Evolutionary conservation across 805 yeast species (phyloP), one percentile per base, ranked within the genome.

Genomic region (Pichia eremophila): DNA sequence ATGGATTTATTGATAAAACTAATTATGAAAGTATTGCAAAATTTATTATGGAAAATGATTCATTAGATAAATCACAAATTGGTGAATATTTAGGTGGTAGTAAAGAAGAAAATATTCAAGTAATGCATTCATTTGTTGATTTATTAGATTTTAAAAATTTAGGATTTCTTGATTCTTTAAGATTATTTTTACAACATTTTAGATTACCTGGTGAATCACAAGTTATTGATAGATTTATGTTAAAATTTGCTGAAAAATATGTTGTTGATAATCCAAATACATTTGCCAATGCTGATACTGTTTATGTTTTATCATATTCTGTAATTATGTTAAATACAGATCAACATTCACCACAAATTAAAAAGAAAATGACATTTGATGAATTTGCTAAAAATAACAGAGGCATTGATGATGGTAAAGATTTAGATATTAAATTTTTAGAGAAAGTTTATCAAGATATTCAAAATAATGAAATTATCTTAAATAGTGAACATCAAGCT

Each of bases 161-260:
- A 54, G 70, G 79, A 1, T 89, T 93, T 60, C 89, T 90, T 15
- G 95, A 83, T 55, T 95, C 98, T 0, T 70, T 93, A 69, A 77
- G 99, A 55, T 71, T 68, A 15, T 88, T 88, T 59, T 72, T 93
- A 50, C 99, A 95, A 60, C 74, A 79, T 43, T 95, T 93, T 68
- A 75, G 99, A 63, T 74, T 93, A 50, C 99, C 99, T 2, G 99
- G 99, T 44, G 99, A 93, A 67, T 90, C 96, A 6, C 99, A 93
- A 68, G 91, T 93, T 60, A 91, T 93, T 61, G 99, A 93, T 71
- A 76, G 99, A 57, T 88, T 82, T 61, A 87, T 95, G 96, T 77
- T 93, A 62, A 91, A 93, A 60, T 95, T 95, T 70, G 99, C 99
- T 6, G 95, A 88, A 65, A 75, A 95, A 55, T 93, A 82, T 61